Evolutionary conservation across 2,329 filamentous ascomycete species (phyloP), one percentile per base, ranked within the genome.

Genomic region (Venturiaceae sp.): DNA sequence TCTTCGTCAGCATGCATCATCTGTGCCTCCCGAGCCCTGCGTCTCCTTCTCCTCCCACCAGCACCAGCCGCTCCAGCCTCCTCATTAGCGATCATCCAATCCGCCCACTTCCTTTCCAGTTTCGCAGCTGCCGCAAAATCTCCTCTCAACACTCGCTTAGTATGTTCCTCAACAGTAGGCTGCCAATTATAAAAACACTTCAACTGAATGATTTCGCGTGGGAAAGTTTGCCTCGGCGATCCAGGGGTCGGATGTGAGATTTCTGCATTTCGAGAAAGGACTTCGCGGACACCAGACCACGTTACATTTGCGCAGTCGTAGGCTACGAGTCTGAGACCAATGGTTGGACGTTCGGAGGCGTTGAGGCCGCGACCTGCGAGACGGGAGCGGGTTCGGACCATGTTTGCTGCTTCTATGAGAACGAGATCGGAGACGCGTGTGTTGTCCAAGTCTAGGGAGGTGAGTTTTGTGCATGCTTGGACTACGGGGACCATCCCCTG

Each of bases 101-200:
- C 88, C 0, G 87, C 87, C 92, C 92, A 97, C 70, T 92, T 95
- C 63, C 85, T 81, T 76, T 96, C 92, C 21, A 97, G 78, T n/a
- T 89, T 79, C 37, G 79, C 80, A 0, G 94, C 94, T 1, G 88
- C 80, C 0, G 79, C 77, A 60, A 90, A 81, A 62, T 96, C 88
- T 6, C 90, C 90, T 4, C 83, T 79, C 55, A 95, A 71, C 0
- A 96, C 89, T 3, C 92, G 83, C 74, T 92, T 92, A 57, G 85
- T 91, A 72, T 97, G 92, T 70, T 96, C 91, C 64, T 96, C 88
- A 4, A 96, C 91, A 0, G 91, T 96, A 74, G 90, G 89, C 73
- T 97, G 92, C 83, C 90, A 96, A 44, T 88, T 90, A 70, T 95
- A 95, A 75, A 92, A 97, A 72, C 91, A 95, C 72, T 96, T 96